Base-by-base conservation (phyloP, 2,329 filamentous ascomycete species). In the Didymella sp. region DNA sequence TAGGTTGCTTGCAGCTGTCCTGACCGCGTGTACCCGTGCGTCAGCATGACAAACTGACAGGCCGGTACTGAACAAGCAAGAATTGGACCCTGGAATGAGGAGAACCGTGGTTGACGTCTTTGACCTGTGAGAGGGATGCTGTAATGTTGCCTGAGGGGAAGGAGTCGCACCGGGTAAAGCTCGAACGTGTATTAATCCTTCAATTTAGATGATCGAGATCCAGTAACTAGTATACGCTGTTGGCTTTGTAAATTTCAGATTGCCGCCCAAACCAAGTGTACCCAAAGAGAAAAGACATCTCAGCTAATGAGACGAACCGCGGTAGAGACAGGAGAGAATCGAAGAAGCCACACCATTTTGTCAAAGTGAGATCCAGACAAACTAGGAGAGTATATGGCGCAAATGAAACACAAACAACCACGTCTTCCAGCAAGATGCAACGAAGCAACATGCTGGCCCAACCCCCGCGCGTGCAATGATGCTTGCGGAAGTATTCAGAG, bases 401-500 rank as follows among this genome's bases (percentile, higher is more conserved):
- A 58, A 61, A 66, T 54, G 60, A 58, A 63, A 58, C 64, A 68
- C 64, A 61, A 65, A 60, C 63, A 56, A 63, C 66, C 66, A 66
- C 66, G 38, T 56, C 53, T 48, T 30, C 60, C 59, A 68, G 64
- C 64, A 57, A 53, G 48, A 61, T 62, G 63, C 66, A 65, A 24
- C 47, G 63, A 65, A 69, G 64, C 66, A 66, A 46, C n/a, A 57
- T 62, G 58, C 61, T 58, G 59, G 64, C 42, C 58, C 54, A 46
- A 59, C 54, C 58, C 58, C 66, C 56, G 59, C 59, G 61, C 64
- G 64, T 61, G 58, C 58, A 56, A 65, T 65, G 60, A 67, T 66
- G 58, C 64, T 47, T 51, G 53, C 51, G 53, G 47, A 60, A 60
- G 62, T 59, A 63, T 61, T 60, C 62, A 60, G 60, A 66, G 64